Percentiles rank a stretch among this genome's conserved stretches.
These are phyloP conservation scores for Selaginella moellendorffii DNA, from an alignment of 75 land plant species.

Conservation along the genomic window DNA sequence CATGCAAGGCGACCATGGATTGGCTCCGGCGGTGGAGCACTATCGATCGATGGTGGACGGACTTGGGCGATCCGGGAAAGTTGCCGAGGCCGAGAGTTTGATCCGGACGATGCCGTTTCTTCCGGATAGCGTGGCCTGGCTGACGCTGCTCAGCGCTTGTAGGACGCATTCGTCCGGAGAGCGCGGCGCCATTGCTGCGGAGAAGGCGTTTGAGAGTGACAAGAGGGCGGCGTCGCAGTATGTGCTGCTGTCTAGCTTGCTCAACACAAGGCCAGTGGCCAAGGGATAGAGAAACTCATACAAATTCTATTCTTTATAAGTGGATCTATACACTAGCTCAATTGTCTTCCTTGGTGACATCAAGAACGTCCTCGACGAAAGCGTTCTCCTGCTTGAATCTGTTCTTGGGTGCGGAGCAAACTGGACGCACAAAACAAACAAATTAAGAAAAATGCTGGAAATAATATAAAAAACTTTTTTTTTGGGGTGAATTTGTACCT, in stretches of 20 bases:
- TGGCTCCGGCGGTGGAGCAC: background rate
- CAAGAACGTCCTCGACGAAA: constrained; percentile 7
- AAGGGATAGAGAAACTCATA: too few relatives aligned
- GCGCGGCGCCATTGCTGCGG: background rate
- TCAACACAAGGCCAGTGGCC: too few relatives aligned
- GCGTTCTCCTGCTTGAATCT: constrained; percentile 14
- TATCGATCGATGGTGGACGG: constrained; percentile 8
- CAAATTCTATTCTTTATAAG: too few relatives aligned
- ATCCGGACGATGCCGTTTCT: background rate
- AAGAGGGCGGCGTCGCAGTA: background rate
- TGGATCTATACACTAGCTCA: too few relatives aligned
- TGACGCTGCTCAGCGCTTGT: constrained; percentile 6
- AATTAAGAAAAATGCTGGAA: too few relatives aligned
- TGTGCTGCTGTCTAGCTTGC: background rate
- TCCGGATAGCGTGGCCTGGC: background rate
- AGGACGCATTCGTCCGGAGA: background rate
- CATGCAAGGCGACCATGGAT: constrained; percentile 2
- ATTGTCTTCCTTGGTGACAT: constrained; percentile 8
- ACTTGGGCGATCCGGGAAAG: background rate
- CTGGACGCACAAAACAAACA: background rate
- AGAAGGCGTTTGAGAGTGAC: background rate
- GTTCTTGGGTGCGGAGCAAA: constrained; percentile 14
- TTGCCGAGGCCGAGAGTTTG: constrained; percentile 4
- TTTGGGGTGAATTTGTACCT: background rate
- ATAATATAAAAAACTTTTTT: background rate